Evolutionary conservation across 306 rosid species (phyloP).

Genomic region (Lathyrus aphaca): DNA sequence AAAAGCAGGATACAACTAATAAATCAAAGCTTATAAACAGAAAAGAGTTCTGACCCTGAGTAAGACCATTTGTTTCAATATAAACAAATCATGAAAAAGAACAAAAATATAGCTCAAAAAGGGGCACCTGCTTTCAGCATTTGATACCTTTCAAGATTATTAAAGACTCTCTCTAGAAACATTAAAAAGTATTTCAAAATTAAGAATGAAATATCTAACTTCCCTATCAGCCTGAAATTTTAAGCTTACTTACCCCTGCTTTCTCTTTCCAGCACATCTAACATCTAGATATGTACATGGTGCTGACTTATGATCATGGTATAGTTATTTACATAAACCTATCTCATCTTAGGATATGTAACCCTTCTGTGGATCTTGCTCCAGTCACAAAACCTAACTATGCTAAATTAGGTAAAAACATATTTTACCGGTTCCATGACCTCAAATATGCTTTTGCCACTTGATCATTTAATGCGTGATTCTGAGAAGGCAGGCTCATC

Average conservation of each 20-base stretch:
- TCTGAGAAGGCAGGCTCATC: constrained; percentile 73
- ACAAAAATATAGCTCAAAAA: constrained; percentile 28
- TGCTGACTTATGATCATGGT: constrained; percentile 56
- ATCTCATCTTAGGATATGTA: constrained; percentile 48
- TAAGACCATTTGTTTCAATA: background rate
- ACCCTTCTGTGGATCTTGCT: constrained; percentile 37
- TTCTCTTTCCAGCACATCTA: constrained; percentile 53
- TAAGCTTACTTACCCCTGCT: constrained; percentile 30
- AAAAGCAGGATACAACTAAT: background rate
- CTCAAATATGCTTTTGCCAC: constrained; percentile 83
- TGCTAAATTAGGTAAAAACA: constrained; percentile 10
- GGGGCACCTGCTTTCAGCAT: constrained; percentile 39
- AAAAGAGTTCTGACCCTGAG: background rate
- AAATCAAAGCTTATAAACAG: background rate
- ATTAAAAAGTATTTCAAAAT: constrained; percentile 26
- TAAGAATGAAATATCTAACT: constrained; percentile 44
- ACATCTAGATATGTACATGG: constrained; percentile 69
- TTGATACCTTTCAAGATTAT: constrained; percentile 54
- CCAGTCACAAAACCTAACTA: constrained; percentile 36
- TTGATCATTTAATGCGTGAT: constrained; percentile 72
- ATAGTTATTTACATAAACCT: constrained; percentile 79
- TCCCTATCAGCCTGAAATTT: constrained; percentile 50
- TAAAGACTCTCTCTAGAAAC: constrained; percentile 46
- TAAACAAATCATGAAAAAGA: background rate
- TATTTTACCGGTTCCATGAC: constrained; percentile 74